A percentile compares a stretch with the other conserved stretches of the same genome.
phyloP scores from a whole-genome alignment of 148 eudicot species.

The Silene uniflora region DNA sequence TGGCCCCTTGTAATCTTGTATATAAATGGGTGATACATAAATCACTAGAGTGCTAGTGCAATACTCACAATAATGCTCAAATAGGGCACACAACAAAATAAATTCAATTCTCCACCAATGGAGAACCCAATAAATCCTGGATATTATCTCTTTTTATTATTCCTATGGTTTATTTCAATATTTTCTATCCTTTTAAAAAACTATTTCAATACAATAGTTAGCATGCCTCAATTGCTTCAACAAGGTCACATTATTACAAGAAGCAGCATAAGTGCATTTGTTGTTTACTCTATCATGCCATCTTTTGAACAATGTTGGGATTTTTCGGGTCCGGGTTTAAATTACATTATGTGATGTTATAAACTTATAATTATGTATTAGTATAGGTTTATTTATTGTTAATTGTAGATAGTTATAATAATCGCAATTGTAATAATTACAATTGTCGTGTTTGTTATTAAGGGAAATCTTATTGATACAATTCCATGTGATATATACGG shows the following conservation, averaged over 20 bases:
- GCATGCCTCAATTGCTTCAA: conserved; percentile 26
- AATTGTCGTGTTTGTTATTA: neutral
- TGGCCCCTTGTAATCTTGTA: neutral
- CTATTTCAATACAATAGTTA: neutral
- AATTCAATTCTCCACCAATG: neutral
- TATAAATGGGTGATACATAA: neutral
- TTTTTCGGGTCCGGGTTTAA: neutral
- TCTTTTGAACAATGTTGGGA: conserved; percentile 13
- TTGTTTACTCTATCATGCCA: conserved; percentile 16
- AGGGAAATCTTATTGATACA: too few relatives aligned
- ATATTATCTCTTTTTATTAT: conserved; percentile 20
- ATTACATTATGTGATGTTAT: neutral
- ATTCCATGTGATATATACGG: too few relatives aligned
- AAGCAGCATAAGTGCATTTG: neutral
- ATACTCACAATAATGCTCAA: neutral
- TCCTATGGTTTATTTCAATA: conserved; percentile 27
- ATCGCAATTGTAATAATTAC: neutral
- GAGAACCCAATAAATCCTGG: conserved; percentile 25
- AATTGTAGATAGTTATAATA: neutral
- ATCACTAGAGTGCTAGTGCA: neutral
- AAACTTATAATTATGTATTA: neutral
- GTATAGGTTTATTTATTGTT: neutral
- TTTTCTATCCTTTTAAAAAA: conserved; percentile 19
- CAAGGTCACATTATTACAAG: conserved; percentile 13
- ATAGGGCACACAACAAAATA: neutral